These are phyloP conservation scores for Pseudozyma tsukubaensis DNA, from an alignment of 1,284 basidiomycete species.

Conservation along the genomic window DNA sequence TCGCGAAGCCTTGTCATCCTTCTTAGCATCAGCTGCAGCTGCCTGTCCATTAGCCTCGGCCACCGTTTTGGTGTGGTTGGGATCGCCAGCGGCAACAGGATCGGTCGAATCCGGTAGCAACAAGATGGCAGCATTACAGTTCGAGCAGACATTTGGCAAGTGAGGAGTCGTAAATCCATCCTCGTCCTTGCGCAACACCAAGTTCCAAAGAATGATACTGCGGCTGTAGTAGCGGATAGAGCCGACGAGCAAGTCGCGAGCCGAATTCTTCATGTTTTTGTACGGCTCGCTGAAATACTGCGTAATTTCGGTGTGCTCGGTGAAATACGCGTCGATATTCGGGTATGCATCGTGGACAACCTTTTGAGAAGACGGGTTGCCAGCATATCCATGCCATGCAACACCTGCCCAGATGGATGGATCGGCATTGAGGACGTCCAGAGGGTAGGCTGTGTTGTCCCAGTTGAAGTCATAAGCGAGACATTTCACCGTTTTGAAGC, in stretches of 20 bases:
- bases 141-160: slow-evolving; percentile 47
- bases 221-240: slow-evolving; percentile 41
- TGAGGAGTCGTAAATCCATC: slow-evolving; percentile 56
- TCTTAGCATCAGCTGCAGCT: neutral
- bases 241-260: slow-evolving; percentile 36
- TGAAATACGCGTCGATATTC: slow-evolving; percentile 34
- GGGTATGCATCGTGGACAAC: slow-evolving; percentile 47
- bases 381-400: slow-evolving; percentile 61
- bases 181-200: slow-evolving; percentile 46
- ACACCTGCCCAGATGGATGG: slow-evolving; percentile 26
- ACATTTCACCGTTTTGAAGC: slow-evolving; percentile 23
- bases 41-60: slow-evolving; percentile 14
- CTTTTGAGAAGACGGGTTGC: slow-evolving; percentile 32
- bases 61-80: slow-evolving; percentile 18
- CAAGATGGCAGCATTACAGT: slow-evolving; percentile 52
- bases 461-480: slow-evolving; percentile 53
- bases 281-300: slow-evolving; percentile 56
- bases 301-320: slow-evolving; percentile 52
- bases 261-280: slow-evolving; percentile 54
- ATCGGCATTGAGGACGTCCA: slow-evolving; percentile 41
- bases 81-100: slow-evolving; percentile 11
- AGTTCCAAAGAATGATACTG: slow-evolving; percentile 51
- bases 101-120: slow-evolving; percentile 39
- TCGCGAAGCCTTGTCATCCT: neutral
- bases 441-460: slow-evolving; percentile 39